Base-by-base conservation (phyloP, 2,329 filamentous ascomycete species). In the Raffaelea deltoideospora region DNA sequence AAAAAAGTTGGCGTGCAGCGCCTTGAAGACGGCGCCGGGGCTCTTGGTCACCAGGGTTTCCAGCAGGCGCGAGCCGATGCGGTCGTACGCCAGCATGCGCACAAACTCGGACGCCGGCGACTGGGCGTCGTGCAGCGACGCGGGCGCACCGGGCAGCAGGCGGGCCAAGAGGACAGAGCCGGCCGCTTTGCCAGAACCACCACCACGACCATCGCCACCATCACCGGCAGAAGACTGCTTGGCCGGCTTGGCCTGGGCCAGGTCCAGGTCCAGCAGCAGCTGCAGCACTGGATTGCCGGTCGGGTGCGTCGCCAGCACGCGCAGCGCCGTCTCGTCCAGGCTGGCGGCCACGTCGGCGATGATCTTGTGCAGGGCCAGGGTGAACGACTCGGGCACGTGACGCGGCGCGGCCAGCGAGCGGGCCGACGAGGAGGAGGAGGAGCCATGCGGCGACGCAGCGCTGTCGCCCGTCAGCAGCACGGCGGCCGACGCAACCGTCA, bases 231-330 rank as follows among this genome's bases (percentile, higher is more conserved):
- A n/a, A n/a, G n/a, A n/a, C n/a, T n/a, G n/a, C 35, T 42, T 76
- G 44, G 69, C 65, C 45, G 83, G 80, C 35, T 72, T 73, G 45
- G 80, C 79, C 41, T 81, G 65, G 0, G 76, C 70, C 33, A 96
- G 71, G 50, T 98, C 90, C 14, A 98, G 65, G 51, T 87, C 83
- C 4, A 98, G 63, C 22, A 98, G 64, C 1, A 96, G 69, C 53
- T 96, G 90, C n/a, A 98, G 66, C 1, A 86, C 81, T 0, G 90
- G 90, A 50, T 94, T 95, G 33, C 86, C 90, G 1, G 88, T 82
- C 5, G 83, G 84, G 50, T 96, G 88, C 17, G 77, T 86, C 2
- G 88, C 84, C 39, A 98, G 64, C 3, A 90, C 76, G 21, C 85
- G 76, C 21, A 96, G 68, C 48, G 85, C 81, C 4, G 79, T 83